phyloP scores from a whole-genome alignment of 1,284 basidiomycete species.

The Cystobasidium pallidum region DNA sequence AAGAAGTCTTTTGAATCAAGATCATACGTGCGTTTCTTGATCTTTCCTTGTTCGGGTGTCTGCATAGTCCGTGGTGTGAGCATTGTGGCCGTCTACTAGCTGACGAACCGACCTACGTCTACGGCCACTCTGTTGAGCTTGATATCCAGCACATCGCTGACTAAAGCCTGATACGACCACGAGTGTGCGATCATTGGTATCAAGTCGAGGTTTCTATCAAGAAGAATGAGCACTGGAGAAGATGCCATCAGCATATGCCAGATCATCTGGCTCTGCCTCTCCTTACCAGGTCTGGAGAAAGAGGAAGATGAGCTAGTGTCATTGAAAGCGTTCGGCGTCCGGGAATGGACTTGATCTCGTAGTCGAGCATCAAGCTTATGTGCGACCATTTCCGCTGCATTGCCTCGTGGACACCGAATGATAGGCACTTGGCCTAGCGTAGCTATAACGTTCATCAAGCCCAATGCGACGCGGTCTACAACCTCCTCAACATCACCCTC shows the following conservation, averaged over 20 bases:
- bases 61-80: conserved; percentile 47
- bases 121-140: conserved; percentile 94
- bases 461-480: conserved; percentile 87
- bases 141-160: conserved; percentile 96
- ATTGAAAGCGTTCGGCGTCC: conserved; percentile 63
- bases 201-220: conserved; percentile 94
- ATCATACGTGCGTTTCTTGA: conserved; percentile 88
- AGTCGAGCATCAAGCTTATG: conserved; percentile 92
- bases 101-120: conserved; percentile 55
- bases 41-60: conserved; percentile 63
- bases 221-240: conserved; percentile 76
- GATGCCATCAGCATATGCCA: not conserved
- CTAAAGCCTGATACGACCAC: conserved; percentile 98
- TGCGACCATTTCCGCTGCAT: conserved; percentile 98
- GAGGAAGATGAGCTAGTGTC: conserved; percentile 34
- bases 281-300: conserved; percentile 44
- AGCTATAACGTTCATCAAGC: conserved; percentile 89
- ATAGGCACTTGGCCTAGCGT: conserved; percentile 94
- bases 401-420: conserved; percentile 91
- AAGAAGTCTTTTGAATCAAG: conserved; percentile 99
- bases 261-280: not conserved
- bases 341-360: conserved; percentile 83
- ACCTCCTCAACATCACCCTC: conserved; percentile 92
- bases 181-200: conserved; percentile 94
- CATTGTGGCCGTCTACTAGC: not conserved